Evolutionary conservation across 169 alveolate genomes (phyloP).

Genomic region (Babesia caballi): DNA sequence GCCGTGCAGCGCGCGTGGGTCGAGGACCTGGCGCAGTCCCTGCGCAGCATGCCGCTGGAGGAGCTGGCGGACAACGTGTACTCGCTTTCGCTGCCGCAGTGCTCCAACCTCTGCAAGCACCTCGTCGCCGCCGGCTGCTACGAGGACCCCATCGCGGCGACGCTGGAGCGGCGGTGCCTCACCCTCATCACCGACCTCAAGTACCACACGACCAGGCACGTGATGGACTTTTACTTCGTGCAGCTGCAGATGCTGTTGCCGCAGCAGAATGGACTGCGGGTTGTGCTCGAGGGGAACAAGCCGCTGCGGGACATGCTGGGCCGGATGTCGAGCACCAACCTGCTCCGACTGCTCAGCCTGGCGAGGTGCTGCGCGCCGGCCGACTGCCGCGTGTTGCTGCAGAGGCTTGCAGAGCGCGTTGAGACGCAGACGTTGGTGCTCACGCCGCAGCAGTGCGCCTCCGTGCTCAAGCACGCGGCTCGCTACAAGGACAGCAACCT

Average conservation of each 20-base stretch:
- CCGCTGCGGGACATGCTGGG: background rate
- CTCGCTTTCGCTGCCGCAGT: conserved; percentile 24
- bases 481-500: conserved; percentile 4
- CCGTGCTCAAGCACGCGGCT: background rate
- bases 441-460: background rate
- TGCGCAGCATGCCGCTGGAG: background rate
- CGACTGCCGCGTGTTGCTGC: background rate
- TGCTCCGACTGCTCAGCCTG: conserved; percentile 1
- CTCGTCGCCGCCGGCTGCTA: conserved; percentile 28
- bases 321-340: background rate
- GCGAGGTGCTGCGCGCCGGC: background rate
- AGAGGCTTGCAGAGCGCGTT: background rate
- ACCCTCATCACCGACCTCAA: conserved; percentile 23
- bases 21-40: background rate
- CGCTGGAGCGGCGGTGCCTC: conserved; percentile 21
- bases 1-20: conserved; percentile 20
- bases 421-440: background rate
- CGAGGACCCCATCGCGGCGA: conserved; percentile 16
- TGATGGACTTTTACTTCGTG: conserved; percentile 11
- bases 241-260: conserved; percentile 34
- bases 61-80: conserved; percentile 11
- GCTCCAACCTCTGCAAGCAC: conserved; percentile 21
- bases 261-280: background rate
- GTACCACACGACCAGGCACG: conserved; percentile 29
- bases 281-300: conserved; percentile 17